Base-by-base conservation (phyloP, 495 filamentous ascomycete species). In the Pyrenula massariospora region DNA sequence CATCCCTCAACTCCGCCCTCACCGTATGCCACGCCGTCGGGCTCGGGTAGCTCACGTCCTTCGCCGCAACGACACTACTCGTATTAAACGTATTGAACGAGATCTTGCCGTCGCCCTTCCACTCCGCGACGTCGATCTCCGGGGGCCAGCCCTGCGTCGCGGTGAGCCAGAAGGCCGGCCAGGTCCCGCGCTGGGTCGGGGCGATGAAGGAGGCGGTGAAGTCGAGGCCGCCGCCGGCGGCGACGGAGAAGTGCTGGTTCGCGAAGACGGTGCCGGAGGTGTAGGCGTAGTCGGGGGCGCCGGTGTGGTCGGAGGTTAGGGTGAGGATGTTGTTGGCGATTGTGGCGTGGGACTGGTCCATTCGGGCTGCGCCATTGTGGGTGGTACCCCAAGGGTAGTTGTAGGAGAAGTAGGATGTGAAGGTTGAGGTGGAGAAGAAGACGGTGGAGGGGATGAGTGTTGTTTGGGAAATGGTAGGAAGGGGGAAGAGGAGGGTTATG, bases 51-150 rank as follows among this genome's bases (percentile, higher is more conserved):
- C 62, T 63, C 22, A 78, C 74, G 57, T 83, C 70, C 22, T 69
- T 65, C 53, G 75, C 72, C 12, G 67, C 57, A 0, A 81, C 70
- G 36, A 71, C 62, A 15, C 69, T 74, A 23, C 71, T 76, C 10
- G 77, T 77, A 58, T 83, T 82, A 64, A 83, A 83, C 0, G 78
- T 82, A 55, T 84, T 84, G 66, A 83, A 83, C 10, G 71, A 76
- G 52, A 84, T 79, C 62, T 80, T 74, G 5, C 79, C 80, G n/a
- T 67, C 71, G 2, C 80, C 79, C 60, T 83, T 84, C 81, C 81
- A 83, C 64, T 83, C 80, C 0, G 78, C 80, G 67, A 82, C 70
- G 57, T 84, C 80, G 42, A 83, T 70, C 71, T 82, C 81, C 0
- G 81, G 80, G 53, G 79, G 80, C 80, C 81, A 84, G 8, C 72